Conservation (phyloP, 2,329 filamentous ascomycete species). For the Geosmithia flava region DNA sequence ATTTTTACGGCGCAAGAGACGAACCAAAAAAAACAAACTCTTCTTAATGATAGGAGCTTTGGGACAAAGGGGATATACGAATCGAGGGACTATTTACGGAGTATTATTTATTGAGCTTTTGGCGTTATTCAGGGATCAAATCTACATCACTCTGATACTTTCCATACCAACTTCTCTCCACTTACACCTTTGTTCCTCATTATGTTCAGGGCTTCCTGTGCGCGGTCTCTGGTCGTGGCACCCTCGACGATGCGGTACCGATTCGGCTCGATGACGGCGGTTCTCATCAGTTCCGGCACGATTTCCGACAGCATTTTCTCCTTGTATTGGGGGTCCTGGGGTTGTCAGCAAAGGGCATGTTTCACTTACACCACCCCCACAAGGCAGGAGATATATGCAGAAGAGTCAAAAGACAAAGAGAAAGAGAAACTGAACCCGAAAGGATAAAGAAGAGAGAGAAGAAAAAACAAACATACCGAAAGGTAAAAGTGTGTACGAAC, state of each 20-base stretch:
- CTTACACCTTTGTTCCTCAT: conserved; percentile 19
- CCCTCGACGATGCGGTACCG: conserved; percentile 23
- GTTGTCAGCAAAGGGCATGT: not conserved
- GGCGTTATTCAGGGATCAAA: too few species aligned
- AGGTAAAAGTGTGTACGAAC: conserved; percentile 44
- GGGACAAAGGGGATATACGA: not conserved
- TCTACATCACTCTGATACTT: conserved; percentile 5
- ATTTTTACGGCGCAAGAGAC: not conserved
- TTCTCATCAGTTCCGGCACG: conserved; percentile 29
- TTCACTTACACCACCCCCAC: too few species aligned
- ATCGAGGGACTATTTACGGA: too few species aligned
- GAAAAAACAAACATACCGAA: conserved; percentile 20
- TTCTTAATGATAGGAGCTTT: not conserved
- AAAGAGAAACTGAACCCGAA: too few species aligned
- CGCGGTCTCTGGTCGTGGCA: conserved; percentile 15
- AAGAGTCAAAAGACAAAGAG: too few species aligned
- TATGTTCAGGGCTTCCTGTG: conserved; percentile 15
- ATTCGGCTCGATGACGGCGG: conserved; percentile 22
- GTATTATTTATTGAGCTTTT: too few species aligned
- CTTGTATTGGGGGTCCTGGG: conserved; percentile 38
- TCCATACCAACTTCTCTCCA: conserved; percentile 22
- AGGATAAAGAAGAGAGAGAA: not conserved
- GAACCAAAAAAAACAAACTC: not conserved
- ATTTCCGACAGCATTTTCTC: conserved; percentile 37
- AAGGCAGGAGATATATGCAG: too few species aligned